Conservation (phyloP, 495 filamentous ascomycete species). For the Cercophora newfieldiana region DNA sequence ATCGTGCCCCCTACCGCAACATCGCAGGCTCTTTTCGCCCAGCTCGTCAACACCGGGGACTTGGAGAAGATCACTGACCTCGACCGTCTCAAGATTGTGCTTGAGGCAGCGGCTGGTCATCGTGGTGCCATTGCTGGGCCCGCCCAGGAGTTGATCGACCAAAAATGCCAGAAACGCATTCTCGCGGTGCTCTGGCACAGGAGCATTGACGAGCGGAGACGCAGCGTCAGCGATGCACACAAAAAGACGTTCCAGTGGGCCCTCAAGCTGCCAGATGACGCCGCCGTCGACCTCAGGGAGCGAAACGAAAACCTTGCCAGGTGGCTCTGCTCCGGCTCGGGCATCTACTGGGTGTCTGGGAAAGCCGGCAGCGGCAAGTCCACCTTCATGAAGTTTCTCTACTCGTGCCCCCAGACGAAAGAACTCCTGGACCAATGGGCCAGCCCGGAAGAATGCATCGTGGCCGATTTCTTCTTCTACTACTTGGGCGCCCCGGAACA, state of each 20-base stretch:
- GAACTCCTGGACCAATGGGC: not conserved
- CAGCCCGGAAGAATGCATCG: not conserved
- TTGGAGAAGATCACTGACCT: no score
- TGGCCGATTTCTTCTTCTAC: not conserved
- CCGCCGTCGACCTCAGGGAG: not conserved
- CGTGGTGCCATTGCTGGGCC: not conserved
- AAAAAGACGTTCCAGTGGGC: constrained; percentile 4
- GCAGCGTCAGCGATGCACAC: not conserved
- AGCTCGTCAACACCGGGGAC: no score
- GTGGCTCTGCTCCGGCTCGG: constrained; percentile 1
- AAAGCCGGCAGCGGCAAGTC: constrained; percentile 12
- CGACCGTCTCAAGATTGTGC: no score
- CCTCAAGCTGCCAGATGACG: not conserved
- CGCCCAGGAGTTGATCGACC: not conserved
- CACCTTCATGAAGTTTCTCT: constrained; percentile 5
- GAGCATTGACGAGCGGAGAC: not conserved
- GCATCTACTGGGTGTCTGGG: not conserved
- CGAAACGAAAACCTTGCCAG: not conserved
- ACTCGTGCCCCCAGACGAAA: not conserved
- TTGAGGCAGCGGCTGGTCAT: not conserved
- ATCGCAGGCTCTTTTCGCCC: no score
- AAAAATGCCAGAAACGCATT: not conserved
- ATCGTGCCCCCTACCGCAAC: not conserved
- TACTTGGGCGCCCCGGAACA: not conserved
- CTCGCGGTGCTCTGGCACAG: not conserved